Base-by-base conservation (phyloP, 345 rosid species). In the Excoecaria cochinchinensis region DNA sequence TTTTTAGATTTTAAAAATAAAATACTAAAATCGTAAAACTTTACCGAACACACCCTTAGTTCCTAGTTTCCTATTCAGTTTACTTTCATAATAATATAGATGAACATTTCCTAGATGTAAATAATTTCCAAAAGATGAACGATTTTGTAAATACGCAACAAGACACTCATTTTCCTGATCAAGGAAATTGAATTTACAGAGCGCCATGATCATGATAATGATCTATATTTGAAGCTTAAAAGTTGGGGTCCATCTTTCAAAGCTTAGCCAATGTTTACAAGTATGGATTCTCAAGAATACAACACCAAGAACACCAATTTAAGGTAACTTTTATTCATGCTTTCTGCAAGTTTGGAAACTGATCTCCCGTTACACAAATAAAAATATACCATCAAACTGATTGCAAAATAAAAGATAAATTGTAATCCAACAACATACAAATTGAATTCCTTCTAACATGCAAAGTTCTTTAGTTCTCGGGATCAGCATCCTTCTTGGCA, bases 121-220 rank as follows among this genome's bases (percentile, higher is more conserved):
- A 14, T 16, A 13, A 39, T 19, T 53, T 65, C 52, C 39, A 64
- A 52, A 24, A 17, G 10, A 0, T 38, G 6, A 65, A 65, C 24
- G 16, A 56, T 52, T 44, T 63, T 25, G 53, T 52, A 55, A 70
- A 25, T 66, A 38, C 9, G 14, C 9, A 69, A 38, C 24, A 13
- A 21, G 15, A 50, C 56, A 13, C 48, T 71, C 14, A 44, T 25
- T 31, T 65, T 64, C 71, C 38, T 38, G 21, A 77, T 61, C 79
- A 24, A 76, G 61, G 31, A 52, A 71, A 62, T 42, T 4, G 46
- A 51, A 52, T 24, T 50, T 62, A 52, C 55, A 4, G 64, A 53
- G 48, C 36, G 44, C 7, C 39, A 31, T 10, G 25, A 36, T 39
- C 60, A 22, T 7, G 9, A 16, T 12, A 4, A n/a, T 5, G 0